A percentile compares a stretch with the other conserved stretches of the same genome.
Conservation (phyloP, 352 stramenopile species). For the Vaucheria bursata region DNA sequence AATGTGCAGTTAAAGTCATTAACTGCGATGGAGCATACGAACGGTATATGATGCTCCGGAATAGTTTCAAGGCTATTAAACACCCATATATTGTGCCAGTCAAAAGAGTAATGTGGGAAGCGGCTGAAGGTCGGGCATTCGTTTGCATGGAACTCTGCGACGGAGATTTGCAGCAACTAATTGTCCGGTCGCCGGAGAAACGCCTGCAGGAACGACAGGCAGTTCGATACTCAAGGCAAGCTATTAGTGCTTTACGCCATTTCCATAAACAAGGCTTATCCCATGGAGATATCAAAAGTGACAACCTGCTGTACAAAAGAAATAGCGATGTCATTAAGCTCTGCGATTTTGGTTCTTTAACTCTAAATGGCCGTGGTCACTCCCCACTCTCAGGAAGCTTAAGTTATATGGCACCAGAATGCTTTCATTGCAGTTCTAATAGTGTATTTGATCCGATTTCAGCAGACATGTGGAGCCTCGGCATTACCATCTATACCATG, state of each 20-base stretch:
- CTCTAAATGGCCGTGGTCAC: conserved; percentile 51
- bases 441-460: conserved; percentile 69
- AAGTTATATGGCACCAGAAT: conserved; percentile 77
- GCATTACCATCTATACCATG: conserved; percentile 78
- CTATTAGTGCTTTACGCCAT: conserved; percentile 62
- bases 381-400: conserved; percentile 63
- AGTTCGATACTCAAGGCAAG: conserved; percentile 63
- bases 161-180: conserved; percentile 9
- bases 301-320: conserved; percentile 74
- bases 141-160: conserved; percentile 19
- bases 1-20: not conserved
- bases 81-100: not conserved
- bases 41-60: not conserved
- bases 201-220: not conserved
- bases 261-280: conserved; percentile 65
- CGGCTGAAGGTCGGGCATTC: not conserved
- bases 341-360: conserved; percentile 72
- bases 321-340: conserved; percentile 49
- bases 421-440: not conserved
- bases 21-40: not conserved
- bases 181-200: not conserved
- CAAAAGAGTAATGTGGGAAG: not conserved
- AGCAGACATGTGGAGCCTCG: conserved; percentile 71
- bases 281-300: conserved; percentile 80
- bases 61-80: not conserved